Evolutionary conservation across 345 rosid species (phyloP).

Genomic region (Citrus maxima): DNA sequence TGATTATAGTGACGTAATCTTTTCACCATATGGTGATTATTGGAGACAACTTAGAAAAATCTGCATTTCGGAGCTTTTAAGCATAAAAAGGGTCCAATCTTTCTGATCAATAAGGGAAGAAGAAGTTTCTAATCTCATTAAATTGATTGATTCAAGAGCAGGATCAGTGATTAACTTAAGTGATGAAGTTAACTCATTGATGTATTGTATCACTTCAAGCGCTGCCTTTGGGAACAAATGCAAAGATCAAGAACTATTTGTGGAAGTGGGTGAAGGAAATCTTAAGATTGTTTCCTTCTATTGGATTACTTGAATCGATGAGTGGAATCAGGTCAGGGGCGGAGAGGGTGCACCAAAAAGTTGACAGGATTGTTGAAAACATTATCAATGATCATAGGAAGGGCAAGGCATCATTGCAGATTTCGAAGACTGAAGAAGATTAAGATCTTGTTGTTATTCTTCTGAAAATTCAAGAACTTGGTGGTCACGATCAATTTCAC

Average conservation of each 20-base stretch:
- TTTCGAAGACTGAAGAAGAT: neutral
- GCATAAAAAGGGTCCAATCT: neutral
- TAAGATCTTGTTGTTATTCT: conserved; percentile 23
- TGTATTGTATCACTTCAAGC: neutral
- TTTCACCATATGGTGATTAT: conserved; percentile 11
- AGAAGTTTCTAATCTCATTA: conserved; percentile 1
- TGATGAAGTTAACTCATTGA: neutral
- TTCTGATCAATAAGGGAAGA: conserved; percentile 20
- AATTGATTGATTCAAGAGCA: neutral
- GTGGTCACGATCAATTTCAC: neutral
- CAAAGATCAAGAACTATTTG: neutral
- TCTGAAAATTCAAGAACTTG: conserved; percentile 10
- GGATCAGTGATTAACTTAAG: conserved; percentile 1
- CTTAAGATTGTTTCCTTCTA: conserved; percentile 20
- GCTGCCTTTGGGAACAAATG: neutral
- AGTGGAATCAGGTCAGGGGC: conserved; percentile 8
- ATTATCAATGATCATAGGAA: conserved; percentile 13
- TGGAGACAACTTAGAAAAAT: conserved; percentile 17
- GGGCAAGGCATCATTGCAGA: neutral
- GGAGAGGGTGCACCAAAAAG: conserved; percentile 12
- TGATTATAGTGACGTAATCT: neutral
- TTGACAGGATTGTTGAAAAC: conserved; percentile 12
- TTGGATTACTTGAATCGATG: conserved; percentile 9
- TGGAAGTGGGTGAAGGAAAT: neutral
- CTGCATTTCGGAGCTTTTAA: neutral